A percentile compares a stretch with the other conserved stretches of the same genome.
Conservation (phyloP, 2,329 filamentous ascomycete species). For the Cercospora beticola region DNA sequence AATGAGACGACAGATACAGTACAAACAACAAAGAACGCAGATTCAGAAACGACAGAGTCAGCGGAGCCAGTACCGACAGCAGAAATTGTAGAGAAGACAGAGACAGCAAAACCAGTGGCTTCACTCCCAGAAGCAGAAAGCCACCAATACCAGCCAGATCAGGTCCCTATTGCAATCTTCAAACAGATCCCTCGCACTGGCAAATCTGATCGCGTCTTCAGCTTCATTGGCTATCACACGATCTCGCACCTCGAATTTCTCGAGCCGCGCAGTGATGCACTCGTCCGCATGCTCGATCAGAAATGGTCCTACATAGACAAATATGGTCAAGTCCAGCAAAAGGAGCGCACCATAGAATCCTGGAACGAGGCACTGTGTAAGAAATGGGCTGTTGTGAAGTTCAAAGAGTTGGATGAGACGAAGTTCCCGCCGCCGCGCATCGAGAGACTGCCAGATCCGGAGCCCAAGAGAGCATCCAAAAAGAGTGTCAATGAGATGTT, state of each 20-base stretch:
- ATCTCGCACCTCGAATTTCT: constrained; percentile 30
- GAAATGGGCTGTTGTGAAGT: constrained; percentile 25
- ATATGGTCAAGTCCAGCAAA: constrained; percentile 19
- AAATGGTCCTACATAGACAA: constrained; percentile 31
- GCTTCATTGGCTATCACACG: constrained; percentile 31
- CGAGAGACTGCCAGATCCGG: background rate
- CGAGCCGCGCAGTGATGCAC: constrained; percentile 25
- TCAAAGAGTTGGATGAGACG: background rate
- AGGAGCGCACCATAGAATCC: constrained; percentile 18
- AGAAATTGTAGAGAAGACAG: background rate
- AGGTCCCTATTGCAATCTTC: constrained; percentile 29
- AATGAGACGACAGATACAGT: background rate
- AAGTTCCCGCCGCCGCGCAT: background rate
- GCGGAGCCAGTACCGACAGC: background rate
- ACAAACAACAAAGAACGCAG: background rate
- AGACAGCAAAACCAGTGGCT: background rate
- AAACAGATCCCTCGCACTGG: constrained; percentile 20
- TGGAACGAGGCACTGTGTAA: constrained; percentile 32
- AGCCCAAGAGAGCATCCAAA: background rate
- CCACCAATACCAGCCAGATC: background rate
- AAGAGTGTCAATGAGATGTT: background rate
- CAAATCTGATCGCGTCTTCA: constrained; percentile 13
- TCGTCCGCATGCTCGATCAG: constrained; percentile 35
- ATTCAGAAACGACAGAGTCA: background rate
- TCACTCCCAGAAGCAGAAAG: background rate